These are phyloP conservation scores for Excoecaria agallocha DNA, from an alignment of 345 rosid species.

Conservation along the genomic window DNA sequence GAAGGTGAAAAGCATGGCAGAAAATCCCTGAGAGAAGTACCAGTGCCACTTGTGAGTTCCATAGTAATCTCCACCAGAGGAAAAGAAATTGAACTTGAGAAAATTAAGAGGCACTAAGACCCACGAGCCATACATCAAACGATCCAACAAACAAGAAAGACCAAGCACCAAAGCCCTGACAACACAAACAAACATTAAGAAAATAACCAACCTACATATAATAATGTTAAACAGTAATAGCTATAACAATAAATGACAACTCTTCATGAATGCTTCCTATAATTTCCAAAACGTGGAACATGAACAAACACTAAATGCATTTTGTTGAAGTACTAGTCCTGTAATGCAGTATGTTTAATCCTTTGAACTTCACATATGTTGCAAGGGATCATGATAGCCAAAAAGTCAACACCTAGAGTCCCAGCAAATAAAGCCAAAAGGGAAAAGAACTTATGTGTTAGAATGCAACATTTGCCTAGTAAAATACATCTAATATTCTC, in stretches of 20 bases:
- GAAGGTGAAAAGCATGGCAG: slow-evolving; percentile 82
- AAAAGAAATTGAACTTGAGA: slow-evolving; percentile 88
- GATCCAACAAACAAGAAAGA: slow-evolving; percentile 59
- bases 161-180: slow-evolving; percentile 72
- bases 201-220: no score
- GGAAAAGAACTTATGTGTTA: neutral
- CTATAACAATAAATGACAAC: neutral
- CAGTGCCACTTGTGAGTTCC: slow-evolving; percentile 99
- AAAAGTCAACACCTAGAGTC: neutral
- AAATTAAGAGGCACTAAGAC: slow-evolving; percentile 83
- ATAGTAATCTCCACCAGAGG: slow-evolving; percentile 90
- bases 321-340: neutral
- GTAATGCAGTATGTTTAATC: neutral
- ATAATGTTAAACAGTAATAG: neutral
- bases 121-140: slow-evolving; percentile 82
- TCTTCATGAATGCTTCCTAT: neutral
- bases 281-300: neutral
- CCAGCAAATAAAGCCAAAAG: neutral
- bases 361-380: neutral
- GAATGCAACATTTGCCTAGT: neutral
- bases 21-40: slow-evolving; percentile 93
- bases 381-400: neutral
- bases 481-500: neutral
- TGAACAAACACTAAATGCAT: neutral
- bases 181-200: slow-evolving; percentile 16